phyloP scores from a whole-genome alignment of 495 filamentous ascomycete genomes.

The Aspergillus conjunctus region DNA sequence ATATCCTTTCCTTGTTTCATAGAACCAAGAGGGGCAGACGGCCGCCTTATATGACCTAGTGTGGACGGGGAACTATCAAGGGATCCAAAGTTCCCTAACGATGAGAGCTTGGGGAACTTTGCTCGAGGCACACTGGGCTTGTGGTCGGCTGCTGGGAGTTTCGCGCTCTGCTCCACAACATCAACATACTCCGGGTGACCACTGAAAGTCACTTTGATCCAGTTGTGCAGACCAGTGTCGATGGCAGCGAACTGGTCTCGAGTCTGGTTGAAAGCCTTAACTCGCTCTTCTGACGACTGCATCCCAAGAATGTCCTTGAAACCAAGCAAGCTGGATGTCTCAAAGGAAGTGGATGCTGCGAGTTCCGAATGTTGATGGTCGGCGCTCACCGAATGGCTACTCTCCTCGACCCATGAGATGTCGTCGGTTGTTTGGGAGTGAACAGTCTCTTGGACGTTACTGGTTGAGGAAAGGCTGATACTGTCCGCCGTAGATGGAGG shows the following conservation, averaged over 20 bases:
- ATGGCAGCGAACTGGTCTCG: slow-evolving; percentile 68
- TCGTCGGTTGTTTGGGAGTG: slow-evolving; percentile 13
- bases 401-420: slow-evolving; percentile 16
- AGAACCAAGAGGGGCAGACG: slow-evolving; percentile 41
- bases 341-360: slow-evolving; percentile 24
- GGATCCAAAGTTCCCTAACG: slow-evolving; percentile 36
- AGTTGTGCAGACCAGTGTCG: slow-evolving; percentile 73
- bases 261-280: slow-evolving; percentile 67
- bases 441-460: slow-evolving; percentile 17
- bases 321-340: slow-evolving; percentile 46
- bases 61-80: slow-evolving; percentile 45
- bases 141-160: slow-evolving; percentile 31
- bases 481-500: slow-evolving; percentile 23
- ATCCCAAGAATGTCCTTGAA: slow-evolving; percentile 76
- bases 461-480: slow-evolving; percentile 21
- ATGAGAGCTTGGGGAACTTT: slow-evolving; percentile 50
- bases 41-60: slow-evolving; percentile 38
- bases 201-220: slow-evolving; percentile 59
- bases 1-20: slow-evolving; percentile 72
- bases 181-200: slow-evolving; percentile 55
- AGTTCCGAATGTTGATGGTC: slow-evolving; percentile 7
- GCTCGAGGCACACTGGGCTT: slow-evolving; percentile 40
- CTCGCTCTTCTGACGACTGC: slow-evolving; percentile 61
- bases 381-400: neutral
- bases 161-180: slow-evolving; percentile 41